Evolutionary conservation across 1,139 yeast genomes (phyloP).

Genomic region (Saccharomyces hybrid): DNA sequence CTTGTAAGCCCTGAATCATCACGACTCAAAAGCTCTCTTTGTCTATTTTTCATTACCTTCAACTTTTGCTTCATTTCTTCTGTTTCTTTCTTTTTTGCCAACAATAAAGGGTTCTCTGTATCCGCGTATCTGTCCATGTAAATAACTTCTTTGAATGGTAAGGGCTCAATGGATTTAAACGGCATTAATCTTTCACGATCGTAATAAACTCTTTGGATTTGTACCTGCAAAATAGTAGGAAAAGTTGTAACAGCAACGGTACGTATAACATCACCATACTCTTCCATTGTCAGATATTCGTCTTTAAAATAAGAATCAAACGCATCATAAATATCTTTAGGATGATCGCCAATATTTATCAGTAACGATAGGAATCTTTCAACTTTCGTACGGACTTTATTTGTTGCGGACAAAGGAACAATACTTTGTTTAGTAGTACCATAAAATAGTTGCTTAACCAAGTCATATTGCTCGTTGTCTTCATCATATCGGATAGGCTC

Average conservation of each 20-base stretch:
- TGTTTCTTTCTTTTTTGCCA: slow-evolving; percentile 48
- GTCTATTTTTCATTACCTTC: slow-evolving; percentile 38
- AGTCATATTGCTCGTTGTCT: slow-evolving; percentile 77
- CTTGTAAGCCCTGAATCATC: slow-evolving; percentile 43
- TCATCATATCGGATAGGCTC: slow-evolving; percentile 57
- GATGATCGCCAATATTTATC: slow-evolving; percentile 82
- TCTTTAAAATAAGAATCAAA: slow-evolving; percentile 71
- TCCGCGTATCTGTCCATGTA: slow-evolving; percentile 86
- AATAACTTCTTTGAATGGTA: slow-evolving; percentile 68
- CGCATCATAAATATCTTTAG: slow-evolving; percentile 84
- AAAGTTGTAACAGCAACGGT: slow-evolving; percentile 60
- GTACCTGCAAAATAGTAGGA: slow-evolving; percentile 82
- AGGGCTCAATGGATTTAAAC: slow-evolving; percentile 73
- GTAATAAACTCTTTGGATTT: slow-evolving; percentile 87
- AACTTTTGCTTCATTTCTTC: slow-evolving; percentile 58
- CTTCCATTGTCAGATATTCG: slow-evolving; percentile 63
- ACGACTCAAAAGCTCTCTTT: slow-evolving; percentile 36
- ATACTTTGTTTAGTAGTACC: slow-evolving; percentile 61
- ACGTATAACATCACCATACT: slow-evolving; percentile 62
- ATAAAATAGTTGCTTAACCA: slow-evolving; percentile 70
- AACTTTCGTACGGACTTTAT: slow-evolving; percentile 45
- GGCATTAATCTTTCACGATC: slow-evolving; percentile 68
- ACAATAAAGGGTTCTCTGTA: slow-evolving; percentile 51
- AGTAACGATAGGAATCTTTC: slow-evolving; percentile 77
- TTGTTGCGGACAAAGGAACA: slow-evolving; percentile 33